Evolutionary conservation across 2,329 filamentous ascomycete genomes (phyloP), one percentile per base, ranked within the genome.

Genomic region (Sporothrix dimorphospora): DNA sequence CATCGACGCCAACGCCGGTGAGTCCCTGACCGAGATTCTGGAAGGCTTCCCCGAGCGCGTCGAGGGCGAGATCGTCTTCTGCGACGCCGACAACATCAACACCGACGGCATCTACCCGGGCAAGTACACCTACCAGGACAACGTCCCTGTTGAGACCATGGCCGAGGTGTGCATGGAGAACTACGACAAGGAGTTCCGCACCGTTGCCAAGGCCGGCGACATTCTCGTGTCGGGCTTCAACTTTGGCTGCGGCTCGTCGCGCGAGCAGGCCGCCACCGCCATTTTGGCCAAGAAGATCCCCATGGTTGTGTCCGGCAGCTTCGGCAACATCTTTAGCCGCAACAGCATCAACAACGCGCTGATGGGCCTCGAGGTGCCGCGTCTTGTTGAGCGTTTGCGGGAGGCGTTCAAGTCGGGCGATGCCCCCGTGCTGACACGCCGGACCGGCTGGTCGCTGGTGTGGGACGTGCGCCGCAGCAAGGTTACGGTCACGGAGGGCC

Each of bases 101-200:
- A 98, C 95, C 0, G 95, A 98, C 78, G 91, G 88, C 70, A 97
- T 98, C 80, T 98, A 98, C 80, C 92, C 94, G 0, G 94, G 73
- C 63, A 75, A 76, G 76, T 75, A 93, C 80, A 98, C 94, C 0
- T 98, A 98, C 81, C 93, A 97, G 79, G 94, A 98, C 78, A 87
- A 92, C 77, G 86, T 98, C 0, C 83, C 92, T 0, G 84, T 82
- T 0, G 91, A 93, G 74, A 89, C 89, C 72, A 98, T 98, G 95
- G 93, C 94, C 0, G 85, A 92, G 75, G 94, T 94, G 0, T 94
- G 92, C 81, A 98, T 98, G 94, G 88, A 92, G 79, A 98, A 98
- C 85, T 98, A 97, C 82, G 95, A 98, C 79, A 82, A 87, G 0
- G 79, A 84, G 0, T 98, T 98, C 79, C 81, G 85, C 11, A 80